A percentile compares a stretch with the other conserved stretches of the same genome.
These are phyloP conservation scores for Graphilbum sp. DNA, from an alignment of 2,329 filamentous ascomycete genomes.

Conservation along the genomic window DNA sequence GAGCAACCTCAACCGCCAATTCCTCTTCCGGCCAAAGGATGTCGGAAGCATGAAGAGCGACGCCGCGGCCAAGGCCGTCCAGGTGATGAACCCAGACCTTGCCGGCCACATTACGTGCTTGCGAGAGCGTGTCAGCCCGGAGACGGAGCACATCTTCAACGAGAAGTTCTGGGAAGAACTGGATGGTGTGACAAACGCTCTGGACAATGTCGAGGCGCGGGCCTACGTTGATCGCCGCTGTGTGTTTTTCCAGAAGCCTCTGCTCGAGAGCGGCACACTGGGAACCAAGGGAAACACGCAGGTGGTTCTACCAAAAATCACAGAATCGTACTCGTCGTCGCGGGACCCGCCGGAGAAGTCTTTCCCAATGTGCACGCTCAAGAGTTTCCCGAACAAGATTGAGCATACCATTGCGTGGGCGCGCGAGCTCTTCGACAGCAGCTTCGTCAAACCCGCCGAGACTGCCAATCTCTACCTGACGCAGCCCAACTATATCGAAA, in stretches of 20 bases:
- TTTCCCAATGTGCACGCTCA: constrained; percentile 96
- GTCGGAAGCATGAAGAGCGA: constrained; percentile 96
- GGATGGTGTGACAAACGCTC: constrained; percentile 87
- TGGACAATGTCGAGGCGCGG: constrained; percentile 94
- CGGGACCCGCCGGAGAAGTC: constrained; percentile 97
- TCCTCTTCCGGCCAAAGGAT: constrained; percentile 84
- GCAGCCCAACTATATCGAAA: constrained; percentile 78
- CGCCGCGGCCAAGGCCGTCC: constrained; percentile 74
- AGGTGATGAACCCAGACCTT: constrained; percentile 90
- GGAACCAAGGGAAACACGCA: constrained; percentile 98
- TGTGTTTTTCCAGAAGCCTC: constrained; percentile 94
- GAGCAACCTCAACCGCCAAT: constrained; percentile 96
- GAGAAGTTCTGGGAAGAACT: constrained; percentile 79
- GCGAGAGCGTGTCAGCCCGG: constrained; percentile 76
- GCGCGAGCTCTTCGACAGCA: constrained; percentile 85
- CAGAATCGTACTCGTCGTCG: constrained; percentile 88
- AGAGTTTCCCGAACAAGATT: constrained; percentile 95
- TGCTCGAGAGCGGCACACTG: constrained; percentile 93
- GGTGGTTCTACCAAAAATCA: constrained; percentile 77
- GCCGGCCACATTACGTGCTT: constrained; percentile 70
- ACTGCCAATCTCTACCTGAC: constrained; percentile 88
- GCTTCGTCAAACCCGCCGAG: constrained; percentile 85
- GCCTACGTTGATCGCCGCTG: constrained; percentile 94
- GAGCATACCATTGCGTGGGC: constrained; percentile 99
- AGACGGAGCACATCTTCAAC: constrained; percentile 89